phyloP scores from a whole-genome alignment of 495 filamentous ascomycete species.

The Annulohypoxylon maeteangense region DNA sequence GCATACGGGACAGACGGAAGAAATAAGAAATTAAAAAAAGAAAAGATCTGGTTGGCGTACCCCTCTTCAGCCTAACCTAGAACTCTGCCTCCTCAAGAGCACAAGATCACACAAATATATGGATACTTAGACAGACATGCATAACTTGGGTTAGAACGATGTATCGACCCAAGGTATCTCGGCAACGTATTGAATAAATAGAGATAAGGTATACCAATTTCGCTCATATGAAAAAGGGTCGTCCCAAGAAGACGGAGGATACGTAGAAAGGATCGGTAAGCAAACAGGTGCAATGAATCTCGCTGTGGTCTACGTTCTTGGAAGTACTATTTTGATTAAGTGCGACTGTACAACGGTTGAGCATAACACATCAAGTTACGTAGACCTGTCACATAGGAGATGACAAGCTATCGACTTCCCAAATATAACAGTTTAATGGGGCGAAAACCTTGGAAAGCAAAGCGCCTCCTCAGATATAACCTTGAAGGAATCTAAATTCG shows the following conservation, averaged over 20 bases:
- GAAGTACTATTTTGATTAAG: neutral
- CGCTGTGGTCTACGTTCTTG: neutral
- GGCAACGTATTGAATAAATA: constrained; percentile 4
- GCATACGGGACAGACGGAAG: constrained; percentile 31
- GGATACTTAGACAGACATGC: constrained; percentile 15
- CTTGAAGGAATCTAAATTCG: neutral
- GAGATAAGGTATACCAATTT: constrained; percentile 7
- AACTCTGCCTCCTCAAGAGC: constrained; percentile 3
- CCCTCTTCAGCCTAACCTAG: constrained; percentile 38
- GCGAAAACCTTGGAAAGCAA: neutral
- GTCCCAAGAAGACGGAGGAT: constrained; percentile 3
- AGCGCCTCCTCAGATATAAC: neutral
- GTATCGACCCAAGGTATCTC: neutral
- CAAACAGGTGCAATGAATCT: neutral
- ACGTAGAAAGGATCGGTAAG: neutral
- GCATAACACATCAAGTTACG: constrained; percentile 14
- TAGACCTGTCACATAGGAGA: constrained; percentile 12
- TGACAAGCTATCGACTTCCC: neutral
- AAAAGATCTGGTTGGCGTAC: constrained; percentile 28
- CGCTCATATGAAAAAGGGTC: constrained; percentile 9
- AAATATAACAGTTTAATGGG: neutral
- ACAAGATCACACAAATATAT: constrained; percentile 4
- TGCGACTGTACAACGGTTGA: constrained; percentile 1
- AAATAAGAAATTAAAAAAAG: constrained; percentile 17
- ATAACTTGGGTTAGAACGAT: constrained; percentile 14